These are phyloP conservation scores for Simplicillium sp. DNA, from an alignment of 2,329 filamentous ascomycete species.

Conservation along the genomic window DNA sequence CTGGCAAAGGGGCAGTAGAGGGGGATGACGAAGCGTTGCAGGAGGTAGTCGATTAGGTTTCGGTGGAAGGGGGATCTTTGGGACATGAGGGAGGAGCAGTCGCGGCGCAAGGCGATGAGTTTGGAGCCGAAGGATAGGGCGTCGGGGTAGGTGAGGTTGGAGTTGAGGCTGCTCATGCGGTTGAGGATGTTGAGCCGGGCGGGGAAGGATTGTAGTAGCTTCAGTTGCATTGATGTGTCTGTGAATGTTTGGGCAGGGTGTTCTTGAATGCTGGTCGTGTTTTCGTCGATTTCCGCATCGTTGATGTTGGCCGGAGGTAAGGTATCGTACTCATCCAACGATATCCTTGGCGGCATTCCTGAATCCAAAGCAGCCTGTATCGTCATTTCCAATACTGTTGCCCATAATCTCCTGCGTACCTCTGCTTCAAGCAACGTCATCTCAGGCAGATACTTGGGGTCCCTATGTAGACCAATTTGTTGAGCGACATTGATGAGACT, in stretches of 20 bases:
- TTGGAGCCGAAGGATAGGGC: conserved; percentile 1
- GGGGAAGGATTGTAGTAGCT: neutral
- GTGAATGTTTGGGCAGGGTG: conserved; percentile 1
- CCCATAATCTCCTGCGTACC: conserved; percentile 31
- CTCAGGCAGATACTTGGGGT: conserved; percentile 25
- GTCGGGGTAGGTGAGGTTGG: conserved; percentile 2
- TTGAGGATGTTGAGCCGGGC: conserved; percentile 2
- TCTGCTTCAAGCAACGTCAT: conserved; percentile 26
- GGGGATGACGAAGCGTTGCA: conserved; percentile 44
- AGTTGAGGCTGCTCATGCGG: conserved; percentile 1
- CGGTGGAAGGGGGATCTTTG: conserved; percentile 25
- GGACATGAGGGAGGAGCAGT: conserved; percentile 1
- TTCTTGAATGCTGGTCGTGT: neutral
- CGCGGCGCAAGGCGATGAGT: conserved; percentile 1
- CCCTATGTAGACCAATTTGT: conserved; percentile 34
- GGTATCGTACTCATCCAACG: conserved; percentile 29
- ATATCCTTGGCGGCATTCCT: conserved; percentile 27
- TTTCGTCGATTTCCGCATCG: conserved; percentile 15
- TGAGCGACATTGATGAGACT: conserved; percentile 31
- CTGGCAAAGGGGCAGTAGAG: conserved; percentile 40
- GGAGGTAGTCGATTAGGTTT: conserved; percentile 40
- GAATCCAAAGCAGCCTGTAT: conserved; percentile 28
- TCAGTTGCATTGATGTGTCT: neutral
- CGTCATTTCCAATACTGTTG: conserved; percentile 29
- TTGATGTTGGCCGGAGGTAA: conserved; percentile 25